phyloP scores from a whole-genome alignment of 2,329 filamentous ascomycete genomes.

The Neoarthrinium moseri region DNA sequence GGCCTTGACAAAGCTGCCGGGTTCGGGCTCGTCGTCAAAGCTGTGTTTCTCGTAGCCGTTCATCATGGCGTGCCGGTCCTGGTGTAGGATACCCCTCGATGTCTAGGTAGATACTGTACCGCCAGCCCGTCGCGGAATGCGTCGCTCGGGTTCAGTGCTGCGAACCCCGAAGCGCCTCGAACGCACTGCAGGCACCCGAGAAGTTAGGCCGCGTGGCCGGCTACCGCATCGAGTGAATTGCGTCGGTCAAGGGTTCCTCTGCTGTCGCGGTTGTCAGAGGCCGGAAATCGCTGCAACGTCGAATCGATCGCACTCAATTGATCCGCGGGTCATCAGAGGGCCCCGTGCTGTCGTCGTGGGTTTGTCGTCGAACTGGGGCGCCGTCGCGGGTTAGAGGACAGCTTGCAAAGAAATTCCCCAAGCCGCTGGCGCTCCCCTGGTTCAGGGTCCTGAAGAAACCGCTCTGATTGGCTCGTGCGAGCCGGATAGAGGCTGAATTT shows the following conservation, averaged over 20 bases:
- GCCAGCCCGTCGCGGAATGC: not conserved
- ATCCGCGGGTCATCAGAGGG: not conserved
- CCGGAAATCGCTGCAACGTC: conserved; percentile 1
- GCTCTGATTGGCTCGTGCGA: conserved; percentile 8
- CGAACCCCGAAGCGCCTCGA: conserved; percentile 9
- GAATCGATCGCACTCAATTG: conserved; percentile 8
- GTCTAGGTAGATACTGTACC: conserved; percentile 1
- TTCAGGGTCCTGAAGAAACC: conserved; percentile 1
- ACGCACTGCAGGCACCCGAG: conserved; percentile 21
- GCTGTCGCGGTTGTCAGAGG: not conserved
- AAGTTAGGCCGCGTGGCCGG: conserved; percentile 17
- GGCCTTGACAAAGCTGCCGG: conserved; percentile 69
- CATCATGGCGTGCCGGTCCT: conserved; percentile 48
- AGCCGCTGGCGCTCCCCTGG: conserved; percentile 5
- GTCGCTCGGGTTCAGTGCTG: conserved; percentile 4
- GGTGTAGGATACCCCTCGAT: not conserved
- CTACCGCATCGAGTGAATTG: conserved; percentile 15
- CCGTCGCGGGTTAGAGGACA: conserved; percentile 19
- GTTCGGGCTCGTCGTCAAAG: conserved; percentile 75
- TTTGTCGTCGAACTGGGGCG: not conserved
- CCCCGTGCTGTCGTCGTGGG: not conserved
- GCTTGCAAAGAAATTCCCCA: conserved; percentile 20
- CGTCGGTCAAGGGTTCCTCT: not conserved
- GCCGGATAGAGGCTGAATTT: conserved; percentile 5
- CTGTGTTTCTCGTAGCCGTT: conserved; percentile 71